Evolutionary conservation across 2,329 filamentous ascomycete genomes (phyloP).

Genomic region (Microdochium trichocladiopsis): DNA sequence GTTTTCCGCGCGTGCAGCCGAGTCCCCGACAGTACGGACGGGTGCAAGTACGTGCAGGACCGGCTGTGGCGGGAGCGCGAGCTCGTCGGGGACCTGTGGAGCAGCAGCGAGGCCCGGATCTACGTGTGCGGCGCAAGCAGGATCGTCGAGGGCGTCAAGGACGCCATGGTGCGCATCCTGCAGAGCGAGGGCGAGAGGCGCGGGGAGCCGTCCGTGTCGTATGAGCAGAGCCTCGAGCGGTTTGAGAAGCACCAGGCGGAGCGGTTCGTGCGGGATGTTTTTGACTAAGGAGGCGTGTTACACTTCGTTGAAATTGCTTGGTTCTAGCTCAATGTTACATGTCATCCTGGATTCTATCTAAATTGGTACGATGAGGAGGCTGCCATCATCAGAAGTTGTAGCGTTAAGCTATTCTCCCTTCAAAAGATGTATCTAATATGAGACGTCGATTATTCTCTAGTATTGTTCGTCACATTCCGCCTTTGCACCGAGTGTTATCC

Average conservation of each 20-base stretch:
- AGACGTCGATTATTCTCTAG: no score
- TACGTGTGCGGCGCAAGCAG: conserved; percentile 58
- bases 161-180: conserved; percentile 26
- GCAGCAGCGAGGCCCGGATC: conserved; percentile 38
- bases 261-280: background rate
- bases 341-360: background rate
- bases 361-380: background rate
- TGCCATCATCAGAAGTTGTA: no score
- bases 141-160: conserved; percentile 39
- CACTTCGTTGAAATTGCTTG: no score
- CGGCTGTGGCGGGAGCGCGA: conserved; percentile 26
- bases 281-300: background rate
- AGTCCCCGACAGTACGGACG: conserved; percentile 31
- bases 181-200: conserved; percentile 15
- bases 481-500: no score
- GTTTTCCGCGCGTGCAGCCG: conserved; percentile 55
- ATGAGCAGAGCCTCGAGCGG: background rate
- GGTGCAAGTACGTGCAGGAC: conserved; percentile 41
- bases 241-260: background rate
- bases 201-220: background rate
- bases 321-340: no score
- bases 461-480: no score
- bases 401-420: no score
- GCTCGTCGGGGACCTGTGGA: conserved; percentile 30
- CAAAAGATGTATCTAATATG: no score